Percentiles rank a stretch among this genome's conserved stretches.
phyloP scores from a whole-genome alignment of 805 yeast genomes.

The Lipomyces sp. region DNA sequence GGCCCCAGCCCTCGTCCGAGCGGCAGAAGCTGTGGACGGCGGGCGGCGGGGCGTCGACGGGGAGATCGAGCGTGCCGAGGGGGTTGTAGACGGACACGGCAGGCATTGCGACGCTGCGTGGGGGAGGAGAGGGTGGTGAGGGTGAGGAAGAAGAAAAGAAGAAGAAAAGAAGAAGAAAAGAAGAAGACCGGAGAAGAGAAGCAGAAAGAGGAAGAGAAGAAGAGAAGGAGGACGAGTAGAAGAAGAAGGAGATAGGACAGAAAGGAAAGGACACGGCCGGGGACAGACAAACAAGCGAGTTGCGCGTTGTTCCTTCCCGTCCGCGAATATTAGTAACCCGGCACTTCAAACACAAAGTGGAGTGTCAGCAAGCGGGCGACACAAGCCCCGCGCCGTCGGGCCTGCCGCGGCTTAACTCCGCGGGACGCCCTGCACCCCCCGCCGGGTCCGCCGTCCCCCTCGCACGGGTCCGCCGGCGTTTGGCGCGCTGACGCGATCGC shows the following conservation, averaged over 20 bases:
- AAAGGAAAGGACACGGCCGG: not conserved
- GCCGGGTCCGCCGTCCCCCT: too few relatives aligned
- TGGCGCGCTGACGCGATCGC: too few relatives aligned
- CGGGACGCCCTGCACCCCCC: too few relatives aligned
- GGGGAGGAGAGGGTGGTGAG: not conserved
- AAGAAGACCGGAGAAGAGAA: too few relatives aligned
- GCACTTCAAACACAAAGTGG: too few relatives aligned
- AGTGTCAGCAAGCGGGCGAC: too few relatives aligned
- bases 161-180: not conserved
- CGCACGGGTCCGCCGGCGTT: too few relatives aligned
- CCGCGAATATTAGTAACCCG: not conserved
- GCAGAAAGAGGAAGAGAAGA: not conserved
- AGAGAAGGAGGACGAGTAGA: not conserved
- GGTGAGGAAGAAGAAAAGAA: not conserved
- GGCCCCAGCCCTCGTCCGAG: conserved; percentile 40
- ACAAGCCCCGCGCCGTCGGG: too few relatives aligned
- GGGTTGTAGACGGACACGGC: conserved; percentile 5
- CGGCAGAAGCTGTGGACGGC: conserved; percentile 27
- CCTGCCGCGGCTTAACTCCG: too few relatives aligned
- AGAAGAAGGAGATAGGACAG: not conserved
- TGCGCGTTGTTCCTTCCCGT: not conserved
- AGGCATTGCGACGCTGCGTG: not conserved
- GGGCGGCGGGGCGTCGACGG: conserved; percentile 7
- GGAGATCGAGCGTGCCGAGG: conserved; percentile 17
- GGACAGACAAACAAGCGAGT: not conserved